A percentile compares a stretch with the other conserved stretches of the same genome.
Evolutionary conservation across 176 grass and related monocot genomes (phyloP).

Genomic region (Rhynchospora pubera): DNA sequence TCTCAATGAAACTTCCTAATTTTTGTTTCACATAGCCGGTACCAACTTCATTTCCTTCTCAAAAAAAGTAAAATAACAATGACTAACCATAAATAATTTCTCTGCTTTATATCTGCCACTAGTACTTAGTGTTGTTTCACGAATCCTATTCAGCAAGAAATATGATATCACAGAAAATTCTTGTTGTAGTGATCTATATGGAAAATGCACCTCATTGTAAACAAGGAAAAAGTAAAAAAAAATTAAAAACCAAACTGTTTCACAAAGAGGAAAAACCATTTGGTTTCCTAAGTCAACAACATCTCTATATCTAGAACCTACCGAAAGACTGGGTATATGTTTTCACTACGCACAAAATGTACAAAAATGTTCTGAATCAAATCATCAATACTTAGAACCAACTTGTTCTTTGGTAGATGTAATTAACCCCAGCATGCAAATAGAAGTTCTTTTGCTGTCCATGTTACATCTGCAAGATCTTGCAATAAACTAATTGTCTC

Average conservation of each 20-base stretch:
- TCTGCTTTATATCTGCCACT: background rate
- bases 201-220: background rate
- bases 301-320: constrained; percentile 16
- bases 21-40: too few relatives aligned
- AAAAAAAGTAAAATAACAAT: background rate
- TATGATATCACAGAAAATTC: background rate
- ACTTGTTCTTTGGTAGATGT: background rate
- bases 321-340: constrained; percentile 5
- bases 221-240: background rate
- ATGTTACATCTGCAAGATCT: constrained; percentile 81
- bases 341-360: background rate
- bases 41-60: background rate
- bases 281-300: constrained; percentile 19
- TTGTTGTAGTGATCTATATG: background rate
- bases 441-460: constrained; percentile 91
- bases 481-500: constrained; percentile 48
- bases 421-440: constrained; percentile 76
- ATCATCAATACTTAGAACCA: background rate
- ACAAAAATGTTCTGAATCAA: constrained; percentile 9
- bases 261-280: constrained; percentile 11
- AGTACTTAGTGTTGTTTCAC: background rate
- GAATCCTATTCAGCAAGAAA: background rate
- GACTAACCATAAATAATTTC: background rate
- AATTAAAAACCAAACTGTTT: background rate
- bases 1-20: too few relatives aligned